Evolutionary conservation across 192 early-diverging fungal species (phyloP).

Genomic region (Gigaspora rosea): DNA sequence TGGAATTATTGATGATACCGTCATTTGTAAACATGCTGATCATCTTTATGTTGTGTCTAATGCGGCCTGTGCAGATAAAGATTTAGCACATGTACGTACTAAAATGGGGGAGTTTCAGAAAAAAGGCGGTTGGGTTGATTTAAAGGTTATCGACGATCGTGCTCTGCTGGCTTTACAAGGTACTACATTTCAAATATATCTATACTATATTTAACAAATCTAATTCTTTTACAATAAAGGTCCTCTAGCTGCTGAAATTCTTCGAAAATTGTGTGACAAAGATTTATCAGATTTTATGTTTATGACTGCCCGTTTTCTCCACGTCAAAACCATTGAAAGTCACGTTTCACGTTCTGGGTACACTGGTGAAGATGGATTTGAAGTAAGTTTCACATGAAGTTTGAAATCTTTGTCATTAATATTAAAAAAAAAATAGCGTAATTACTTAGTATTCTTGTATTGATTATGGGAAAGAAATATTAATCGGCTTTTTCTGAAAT

Average conservation of each 20-base stretch:
- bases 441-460: not conserved
- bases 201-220: not conserved
- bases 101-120: slow-evolving; percentile 81
- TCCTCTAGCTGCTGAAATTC: slow-evolving; percentile 75
- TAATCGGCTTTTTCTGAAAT: no score
- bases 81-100: slow-evolving; percentile 82
- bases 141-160: slow-evolving; percentile 84
- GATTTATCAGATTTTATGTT: slow-evolving; percentile 80
- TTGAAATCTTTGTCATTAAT: no score
- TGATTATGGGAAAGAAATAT: not conserved
- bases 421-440: no score
- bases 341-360: slow-evolving; percentile 96
- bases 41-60: slow-evolving; percentile 93
- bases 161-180: slow-evolving; percentile 92
- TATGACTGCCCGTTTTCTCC: slow-evolving; percentile 79
- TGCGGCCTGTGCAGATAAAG: slow-evolving; percentile 97
- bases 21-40: slow-evolving; percentile 85
- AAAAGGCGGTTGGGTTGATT: slow-evolving; percentile 87
- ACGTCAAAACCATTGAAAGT: slow-evolving; percentile 74
- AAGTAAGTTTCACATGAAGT: slow-evolving; percentile 50
- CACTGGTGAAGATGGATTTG: slow-evolving; percentile 99
- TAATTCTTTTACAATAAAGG: slow-evolving; percentile 31
- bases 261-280: slow-evolving; percentile 61
- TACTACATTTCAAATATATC: slow-evolving; percentile 1
- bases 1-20: slow-evolving; percentile 98